Evolutionary conservation across 495 filamentous ascomycete species (phyloP).

Genomic region (Tuber melanosporum): DNA sequence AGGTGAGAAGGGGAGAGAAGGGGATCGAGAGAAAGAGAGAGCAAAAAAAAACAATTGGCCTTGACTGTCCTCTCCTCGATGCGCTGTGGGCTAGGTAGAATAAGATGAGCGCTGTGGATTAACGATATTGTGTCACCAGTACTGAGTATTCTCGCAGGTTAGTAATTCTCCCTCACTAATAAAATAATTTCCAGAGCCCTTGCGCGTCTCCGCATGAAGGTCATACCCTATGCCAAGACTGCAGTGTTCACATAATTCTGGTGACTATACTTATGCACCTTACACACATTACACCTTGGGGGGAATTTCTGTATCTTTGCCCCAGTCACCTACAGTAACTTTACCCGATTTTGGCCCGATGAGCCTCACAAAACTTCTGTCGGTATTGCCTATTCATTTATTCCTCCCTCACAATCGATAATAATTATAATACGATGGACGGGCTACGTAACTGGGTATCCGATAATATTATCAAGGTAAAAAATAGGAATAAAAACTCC

Average conservation of each 20-base stretch:
- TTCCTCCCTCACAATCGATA: slow-evolving; percentile 1
- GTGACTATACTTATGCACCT: not conserved
- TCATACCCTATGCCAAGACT: not conserved
- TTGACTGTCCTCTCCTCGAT: not conserved
- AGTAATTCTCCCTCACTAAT: not conserved
- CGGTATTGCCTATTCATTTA: not conserved
- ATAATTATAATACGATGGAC: slow-evolving; percentile 22
- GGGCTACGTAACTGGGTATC: slow-evolving; percentile 44
- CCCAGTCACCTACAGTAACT: not conserved
- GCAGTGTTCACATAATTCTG: not conserved
- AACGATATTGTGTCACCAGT: not conserved
- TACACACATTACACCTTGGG: not conserved
- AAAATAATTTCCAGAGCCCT: not conserved
- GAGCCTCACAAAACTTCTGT: not conserved
- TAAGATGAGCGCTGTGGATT: not conserved
- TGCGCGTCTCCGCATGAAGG: not conserved
- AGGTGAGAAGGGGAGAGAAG: not conserved
- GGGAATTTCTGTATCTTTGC: not conserved
- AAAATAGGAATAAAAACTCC: not conserved
- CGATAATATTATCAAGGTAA: slow-evolving; percentile 43
- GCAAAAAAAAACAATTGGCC: not conserved
- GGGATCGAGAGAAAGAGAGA: not conserved
- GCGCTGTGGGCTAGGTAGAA: not conserved
- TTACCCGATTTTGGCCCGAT: not conserved
- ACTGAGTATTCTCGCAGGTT: not conserved